These are phyloP conservation scores for Aureobasidium pullulans DNA, from an alignment of 2,329 filamentous ascomycete species.

Conservation along the genomic window DNA sequence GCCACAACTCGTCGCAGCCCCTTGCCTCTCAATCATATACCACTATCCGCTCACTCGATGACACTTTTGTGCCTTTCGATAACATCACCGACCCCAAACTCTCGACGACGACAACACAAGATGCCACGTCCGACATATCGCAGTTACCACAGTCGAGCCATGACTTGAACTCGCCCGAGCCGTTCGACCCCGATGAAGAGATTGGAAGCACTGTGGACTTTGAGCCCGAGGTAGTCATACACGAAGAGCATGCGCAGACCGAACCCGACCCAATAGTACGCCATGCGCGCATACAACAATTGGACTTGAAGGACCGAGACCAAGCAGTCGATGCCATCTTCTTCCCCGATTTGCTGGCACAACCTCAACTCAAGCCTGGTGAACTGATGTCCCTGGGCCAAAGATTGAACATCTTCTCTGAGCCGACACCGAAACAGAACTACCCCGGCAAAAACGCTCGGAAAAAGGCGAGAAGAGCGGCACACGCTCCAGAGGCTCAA, in stretches of 20 bases:
- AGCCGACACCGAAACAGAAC: neutral
- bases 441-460: constrained; percentile 7
- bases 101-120: no score
- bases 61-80: constrained; percentile 17
- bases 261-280: neutral
- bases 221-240: constrained; percentile 8
- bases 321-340: neutral
- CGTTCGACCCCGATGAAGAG: neutral
- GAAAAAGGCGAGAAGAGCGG: constrained; percentile 8
- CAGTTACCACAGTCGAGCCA: neutral
- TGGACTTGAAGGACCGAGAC: neutral
- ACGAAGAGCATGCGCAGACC: neutral
- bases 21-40: neutral
- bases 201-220: neutral
- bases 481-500: neutral
- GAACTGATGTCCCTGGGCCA: neutral
- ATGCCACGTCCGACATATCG: neutral
- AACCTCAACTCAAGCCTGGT: neutral
- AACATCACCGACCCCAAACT: neutral
- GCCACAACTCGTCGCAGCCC: neutral
- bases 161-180: neutral
- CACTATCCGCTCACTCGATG: constrained; percentile 3
- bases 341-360: neutral
- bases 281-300: neutral
- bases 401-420: neutral